Evolutionary conservation across 1,139 yeast genomes (phyloP).

Genomic region (Ogataea hybrid): DNA sequence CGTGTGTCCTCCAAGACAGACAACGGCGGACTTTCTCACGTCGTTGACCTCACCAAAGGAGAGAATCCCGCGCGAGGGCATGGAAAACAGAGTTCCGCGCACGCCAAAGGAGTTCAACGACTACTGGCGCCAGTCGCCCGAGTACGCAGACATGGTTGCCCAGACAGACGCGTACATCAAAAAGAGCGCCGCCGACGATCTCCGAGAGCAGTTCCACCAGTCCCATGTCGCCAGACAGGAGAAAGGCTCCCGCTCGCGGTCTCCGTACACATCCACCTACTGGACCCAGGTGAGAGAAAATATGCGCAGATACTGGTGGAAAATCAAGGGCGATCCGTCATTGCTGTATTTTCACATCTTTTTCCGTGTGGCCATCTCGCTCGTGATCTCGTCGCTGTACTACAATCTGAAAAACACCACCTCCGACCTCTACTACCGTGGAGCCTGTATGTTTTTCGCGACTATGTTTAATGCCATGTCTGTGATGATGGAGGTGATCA

Average conservation of each 20-base stretch:
- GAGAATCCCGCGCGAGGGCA: slow-evolving; percentile 44
- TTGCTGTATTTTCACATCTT: slow-evolving; percentile 47
- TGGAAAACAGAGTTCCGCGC: slow-evolving; percentile 51
- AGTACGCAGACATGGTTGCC: slow-evolving; percentile 39
- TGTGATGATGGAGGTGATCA: slow-evolving; percentile 56
- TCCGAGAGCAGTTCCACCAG: slow-evolving; percentile 32
- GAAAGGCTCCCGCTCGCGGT: slow-evolving; percentile 41
- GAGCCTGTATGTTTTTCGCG: slow-evolving; percentile 57
- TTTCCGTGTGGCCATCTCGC: slow-evolving; percentile 51
- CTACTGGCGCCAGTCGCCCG: slow-evolving; percentile 53
- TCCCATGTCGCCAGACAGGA: slow-evolving; percentile 44
- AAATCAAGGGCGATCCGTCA: slow-evolving; percentile 54
- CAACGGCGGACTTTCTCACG: slow-evolving; percentile 68
- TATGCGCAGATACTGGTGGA: slow-evolving; percentile 52
- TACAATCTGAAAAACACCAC: slow-evolving; percentile 49
- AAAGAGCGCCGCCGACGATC: slow-evolving; percentile 40
- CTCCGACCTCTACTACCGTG: slow-evolving; percentile 53
- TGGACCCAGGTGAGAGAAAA: slow-evolving; percentile 43
- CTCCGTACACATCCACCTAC: slow-evolving; percentile 47
- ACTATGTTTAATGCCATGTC: slow-evolving; percentile 56
- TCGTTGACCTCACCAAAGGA: slow-evolving; percentile 62
- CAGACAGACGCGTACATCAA: slow-evolving; percentile 44
- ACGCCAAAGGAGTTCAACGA: slow-evolving; percentile 57
- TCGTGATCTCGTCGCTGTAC: slow-evolving; percentile 55
- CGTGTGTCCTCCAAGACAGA: slow-evolving; percentile 57